These are phyloP conservation scores for Ganoderma sp. DNA, from an alignment of 1,284 basidiomycete genomes.

Conservation along the genomic window DNA sequence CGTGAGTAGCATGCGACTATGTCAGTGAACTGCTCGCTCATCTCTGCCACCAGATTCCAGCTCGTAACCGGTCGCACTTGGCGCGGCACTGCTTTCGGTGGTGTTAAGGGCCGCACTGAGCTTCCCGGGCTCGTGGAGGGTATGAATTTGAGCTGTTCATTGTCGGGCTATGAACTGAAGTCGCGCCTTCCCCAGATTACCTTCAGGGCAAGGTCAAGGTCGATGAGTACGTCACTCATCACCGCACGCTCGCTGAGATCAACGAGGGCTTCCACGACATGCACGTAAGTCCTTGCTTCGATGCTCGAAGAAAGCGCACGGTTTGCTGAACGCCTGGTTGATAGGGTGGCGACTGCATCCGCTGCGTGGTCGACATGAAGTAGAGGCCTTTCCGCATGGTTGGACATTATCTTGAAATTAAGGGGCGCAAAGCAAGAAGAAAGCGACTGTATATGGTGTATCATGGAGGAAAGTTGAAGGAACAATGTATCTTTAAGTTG, in stretches of 20 bases:
- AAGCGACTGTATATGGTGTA: slow-evolving; percentile 23
- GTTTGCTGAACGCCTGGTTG: slow-evolving; percentile 6
- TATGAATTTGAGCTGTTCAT: slow-evolving; percentile 30
- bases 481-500: slow-evolving; percentile 22
- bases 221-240: slow-evolving; percentile 90
- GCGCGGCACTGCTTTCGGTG: slow-evolving; percentile 96
- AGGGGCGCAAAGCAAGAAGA: slow-evolving; percentile 9
- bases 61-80: slow-evolving; percentile 89
- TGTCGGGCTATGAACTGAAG: not conserved
- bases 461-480: slow-evolving; percentile 24
- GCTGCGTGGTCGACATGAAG: slow-evolving; percentile 87
- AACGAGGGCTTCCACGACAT: slow-evolving; percentile 93
- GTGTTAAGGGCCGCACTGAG: slow-evolving; percentile 97
- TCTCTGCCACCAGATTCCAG: slow-evolving; percentile 65
- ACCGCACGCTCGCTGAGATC: slow-evolving; percentile 77
- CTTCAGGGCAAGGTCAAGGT: slow-evolving; percentile 78
- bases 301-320: slow-evolving; percentile 1
- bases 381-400: not conserved
- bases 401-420: not conserved
- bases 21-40: not conserved
- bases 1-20: slow-evolving; percentile 57
- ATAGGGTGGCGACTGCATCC: slow-evolving; percentile 88
- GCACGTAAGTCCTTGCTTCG: slow-evolving; percentile 71
- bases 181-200: slow-evolving; percentile 57
- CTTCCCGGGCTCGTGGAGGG: slow-evolving; percentile 89